These are phyloP conservation scores for Suillus variegatus DNA, from an alignment of 768 basidiomycete species.

Conservation along the genomic window DNA sequence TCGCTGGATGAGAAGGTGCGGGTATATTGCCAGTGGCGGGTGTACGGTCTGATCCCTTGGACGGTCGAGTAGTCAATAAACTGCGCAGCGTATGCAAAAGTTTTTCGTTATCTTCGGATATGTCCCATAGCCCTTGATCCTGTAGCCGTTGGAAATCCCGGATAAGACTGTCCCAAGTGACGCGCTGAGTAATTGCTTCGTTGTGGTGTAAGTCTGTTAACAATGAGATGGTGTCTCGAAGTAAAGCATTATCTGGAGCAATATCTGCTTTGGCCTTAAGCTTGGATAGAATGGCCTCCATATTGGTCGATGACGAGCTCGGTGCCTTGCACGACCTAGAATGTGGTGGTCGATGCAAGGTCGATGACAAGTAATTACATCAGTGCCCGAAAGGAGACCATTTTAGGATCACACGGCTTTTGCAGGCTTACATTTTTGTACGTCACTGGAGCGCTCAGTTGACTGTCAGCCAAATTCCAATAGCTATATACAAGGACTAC, in stretches of 20 bases:
- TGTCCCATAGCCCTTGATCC: constrained; percentile 27
- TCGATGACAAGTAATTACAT: not conserved
- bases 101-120: constrained; percentile 25
- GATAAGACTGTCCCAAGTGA: constrained; percentile 26
- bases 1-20: not conserved
- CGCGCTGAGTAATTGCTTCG: constrained; percentile 17
- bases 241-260: constrained; percentile 17
- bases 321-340: not conserved
- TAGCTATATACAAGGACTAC: not conserved
- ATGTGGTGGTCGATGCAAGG: not conserved
- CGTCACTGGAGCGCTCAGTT: not conserved
- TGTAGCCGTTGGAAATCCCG: constrained; percentile 23
- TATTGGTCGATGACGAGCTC: constrained; percentile 6
- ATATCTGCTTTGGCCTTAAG: constrained; percentile 19
- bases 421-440: not conserved
- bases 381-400: not conserved
- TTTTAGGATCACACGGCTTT: not conserved
- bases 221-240: constrained; percentile 22
- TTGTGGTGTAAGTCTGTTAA: constrained; percentile 23
- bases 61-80: constrained; percentile 16
- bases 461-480: not conserved
- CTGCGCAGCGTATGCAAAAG: constrained; percentile 27
- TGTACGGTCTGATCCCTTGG: not conserved
- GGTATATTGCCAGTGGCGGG: not conserved
- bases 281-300: constrained; percentile 30